These are phyloP conservation scores for Penicillium bialowiezense DNA, from an alignment of 495 filamentous ascomycete genomes.

Conservation along the genomic window DNA sequence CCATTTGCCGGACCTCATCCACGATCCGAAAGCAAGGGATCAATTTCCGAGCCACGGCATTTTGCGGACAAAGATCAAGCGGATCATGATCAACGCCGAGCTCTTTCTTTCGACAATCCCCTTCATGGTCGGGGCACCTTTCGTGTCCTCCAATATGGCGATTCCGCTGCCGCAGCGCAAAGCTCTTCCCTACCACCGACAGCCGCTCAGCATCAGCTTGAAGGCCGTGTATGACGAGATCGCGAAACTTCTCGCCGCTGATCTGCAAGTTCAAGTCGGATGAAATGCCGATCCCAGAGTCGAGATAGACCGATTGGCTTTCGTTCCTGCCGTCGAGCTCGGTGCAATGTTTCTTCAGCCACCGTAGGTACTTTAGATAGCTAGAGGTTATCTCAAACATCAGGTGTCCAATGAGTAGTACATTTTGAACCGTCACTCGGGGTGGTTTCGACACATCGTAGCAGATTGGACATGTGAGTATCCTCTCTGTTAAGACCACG, in stretches of 20 bases:
- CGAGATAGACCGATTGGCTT: constrained; percentile 15
- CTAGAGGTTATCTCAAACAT: constrained; percentile 25
- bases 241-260: constrained; percentile 14
- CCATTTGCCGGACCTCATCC: constrained; percentile 26
- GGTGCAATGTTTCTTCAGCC: constrained; percentile 16
- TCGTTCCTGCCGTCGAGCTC: constrained; percentile 11
- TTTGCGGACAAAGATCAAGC: constrained; percentile 25
- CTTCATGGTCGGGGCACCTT: constrained; percentile 17
- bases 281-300: constrained; percentile 11
- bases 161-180: constrained; percentile 24
- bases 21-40: constrained; percentile 28
- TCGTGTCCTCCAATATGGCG: constrained; percentile 25
- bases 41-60: constrained; percentile 16
- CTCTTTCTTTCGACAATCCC: constrained; percentile 21
- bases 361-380: constrained; percentile 23
- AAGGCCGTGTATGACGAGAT: constrained; percentile 19
- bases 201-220: constrained; percentile 18
- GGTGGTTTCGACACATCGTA: constrained; percentile 28
- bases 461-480: constrained; percentile 22
- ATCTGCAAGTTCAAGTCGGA: constrained; percentile 17
- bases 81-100: constrained; percentile 19
- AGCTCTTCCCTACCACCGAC: constrained; percentile 10
- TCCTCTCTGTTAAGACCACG: constrained; percentile 12
- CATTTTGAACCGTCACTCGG: constrained; percentile 26
- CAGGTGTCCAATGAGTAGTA: constrained; percentile 22